A percentile compares a stretch with the other conserved stretches of the same genome.
Evolutionary conservation across 2,329 filamentous ascomycete genomes (phyloP).

Genomic region (Pseudogymnoascus sp.): DNA sequence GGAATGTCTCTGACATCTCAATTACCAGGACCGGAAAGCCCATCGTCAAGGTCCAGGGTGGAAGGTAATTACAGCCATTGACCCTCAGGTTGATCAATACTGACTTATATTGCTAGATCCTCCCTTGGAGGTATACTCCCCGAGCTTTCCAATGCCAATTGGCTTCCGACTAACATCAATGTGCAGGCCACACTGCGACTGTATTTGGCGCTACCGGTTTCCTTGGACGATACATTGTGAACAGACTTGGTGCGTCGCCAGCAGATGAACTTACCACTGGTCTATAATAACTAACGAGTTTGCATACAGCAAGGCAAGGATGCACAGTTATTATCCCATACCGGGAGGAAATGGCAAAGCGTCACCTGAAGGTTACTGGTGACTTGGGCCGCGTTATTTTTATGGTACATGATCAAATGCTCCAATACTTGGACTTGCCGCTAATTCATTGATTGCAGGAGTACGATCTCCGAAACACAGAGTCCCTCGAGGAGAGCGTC

Average conservation of each 20-base stretch:
- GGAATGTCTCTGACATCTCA: constrained; percentile 67
- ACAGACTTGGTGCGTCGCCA: constrained; percentile 62
- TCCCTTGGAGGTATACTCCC: constrained; percentile 67
- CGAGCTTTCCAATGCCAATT: constrained; percentile 17
- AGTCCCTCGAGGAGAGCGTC: constrained; percentile 93
- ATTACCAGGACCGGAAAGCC: constrained; percentile 96
- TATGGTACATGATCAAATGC: constrained; percentile 42
- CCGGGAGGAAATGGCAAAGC: constrained; percentile 96
- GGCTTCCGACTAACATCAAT: constrained; percentile 19
- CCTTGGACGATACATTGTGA: constrained; percentile 94
- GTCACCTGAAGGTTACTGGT: constrained; percentile 91
- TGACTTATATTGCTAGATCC: constrained; percentile 44
- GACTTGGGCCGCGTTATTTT: constrained; percentile 87
- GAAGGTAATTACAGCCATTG: constrained; percentile 55
- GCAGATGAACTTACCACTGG: constrained; percentile 11
- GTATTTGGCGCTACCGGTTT: constrained; percentile 97
- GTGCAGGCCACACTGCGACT: constrained; percentile 81
- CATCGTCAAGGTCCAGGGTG: constrained; percentile 79
- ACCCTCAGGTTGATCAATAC: not conserved
- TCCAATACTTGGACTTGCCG: not conserved
- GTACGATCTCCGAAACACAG: constrained; percentile 88
- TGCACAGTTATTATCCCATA: constrained; percentile 89
- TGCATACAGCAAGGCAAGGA: constrained; percentile 68
- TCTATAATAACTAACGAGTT: constrained; percentile 18
- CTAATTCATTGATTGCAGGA: constrained; percentile 46